phyloP scores from a whole-genome alignment of 1,284 basidiomycete species.

The Thelephora terrestris region DNA sequence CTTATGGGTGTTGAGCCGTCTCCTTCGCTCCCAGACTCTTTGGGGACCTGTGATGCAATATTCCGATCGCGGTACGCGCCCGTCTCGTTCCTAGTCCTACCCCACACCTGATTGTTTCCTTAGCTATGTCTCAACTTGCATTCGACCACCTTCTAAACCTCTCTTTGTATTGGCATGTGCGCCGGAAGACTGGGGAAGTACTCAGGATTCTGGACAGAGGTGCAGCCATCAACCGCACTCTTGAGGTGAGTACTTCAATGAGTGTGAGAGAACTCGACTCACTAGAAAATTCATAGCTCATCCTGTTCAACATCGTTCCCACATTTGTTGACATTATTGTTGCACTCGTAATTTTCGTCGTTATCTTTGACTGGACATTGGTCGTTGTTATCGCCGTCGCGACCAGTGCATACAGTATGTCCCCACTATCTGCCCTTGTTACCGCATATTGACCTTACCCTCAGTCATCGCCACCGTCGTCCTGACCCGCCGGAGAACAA shows the following conservation, averaged over 20 bases:
- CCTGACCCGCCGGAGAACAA: slow-evolving; percentile 64
- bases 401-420: slow-evolving; percentile 65
- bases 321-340: slow-evolving; percentile 70
- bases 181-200: slow-evolving; percentile 57
- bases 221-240: slow-evolving; percentile 40
- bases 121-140: slow-evolving; percentile 73
- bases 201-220: slow-evolving; percentile 59
- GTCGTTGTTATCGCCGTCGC: slow-evolving; percentile 65
- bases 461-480: slow-evolving; percentile 54
- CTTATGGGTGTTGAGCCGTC: no score
- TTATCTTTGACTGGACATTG: slow-evolving; percentile 60
- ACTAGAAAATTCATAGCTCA: no score
- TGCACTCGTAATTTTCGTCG: slow-evolving; percentile 54
- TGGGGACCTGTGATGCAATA: slow-evolving; percentile 86
- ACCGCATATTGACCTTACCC: slow-evolving; percentile 8
- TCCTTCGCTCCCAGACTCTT: slow-evolving; percentile 36
- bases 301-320: slow-evolving; percentile 74
- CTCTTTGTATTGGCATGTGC: slow-evolving; percentile 78
- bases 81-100: no score
- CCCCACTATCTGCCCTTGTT: neutral
- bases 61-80: slow-evolving; percentile 51
- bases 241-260: no score
- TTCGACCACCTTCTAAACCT: slow-evolving; percentile 76
- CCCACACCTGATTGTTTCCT: neutral
- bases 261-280: neutral